Conservation (phyloP, 257 asterid genomes). For the Cruciata laevipes region DNA sequence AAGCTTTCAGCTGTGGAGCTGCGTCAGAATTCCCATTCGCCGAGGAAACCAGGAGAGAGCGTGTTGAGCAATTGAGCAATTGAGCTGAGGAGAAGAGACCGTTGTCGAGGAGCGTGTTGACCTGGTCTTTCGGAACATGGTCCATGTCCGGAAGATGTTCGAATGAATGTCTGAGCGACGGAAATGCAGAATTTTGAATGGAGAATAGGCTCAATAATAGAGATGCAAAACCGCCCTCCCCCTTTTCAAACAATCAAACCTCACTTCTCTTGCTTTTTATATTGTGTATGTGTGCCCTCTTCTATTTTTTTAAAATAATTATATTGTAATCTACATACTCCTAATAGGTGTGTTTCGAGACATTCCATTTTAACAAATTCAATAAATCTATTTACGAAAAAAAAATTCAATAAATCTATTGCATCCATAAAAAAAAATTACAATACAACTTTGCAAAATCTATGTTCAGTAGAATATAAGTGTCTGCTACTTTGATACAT, state of each 20-base stretch:
- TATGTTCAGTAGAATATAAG: too few relatives aligned
- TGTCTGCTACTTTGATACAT: neutral
- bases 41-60: constrained; percentile 85
- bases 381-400: too few relatives aligned
- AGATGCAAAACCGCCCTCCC: constrained; percentile 3
- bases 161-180: neutral
- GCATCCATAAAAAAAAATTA: neutral
- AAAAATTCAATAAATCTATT: too few relatives aligned
- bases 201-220: neutral
- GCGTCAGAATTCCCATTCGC: constrained; percentile 58
- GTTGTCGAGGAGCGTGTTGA: constrained; percentile 60
- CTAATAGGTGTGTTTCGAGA: too few relatives aligned
- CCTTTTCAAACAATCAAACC: neutral
- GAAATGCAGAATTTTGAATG: neutral
- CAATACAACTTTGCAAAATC: too few relatives aligned
- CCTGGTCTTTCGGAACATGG: constrained; percentile 62
- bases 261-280: neutral
- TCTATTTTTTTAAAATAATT: too few relatives aligned
- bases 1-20: constrained; percentile 75
- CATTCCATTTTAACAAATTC: neutral
- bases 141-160: constrained; percentile 10
- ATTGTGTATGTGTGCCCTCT: neutral
- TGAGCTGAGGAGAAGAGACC: constrained; percentile 86
- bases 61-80: too few relatives aligned
- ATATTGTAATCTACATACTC: neutral